These are phyloP conservation scores for Leishmania braziliensis DNA, from an alignment of 208 protist genomes.

Conservation along the genomic window DNA sequence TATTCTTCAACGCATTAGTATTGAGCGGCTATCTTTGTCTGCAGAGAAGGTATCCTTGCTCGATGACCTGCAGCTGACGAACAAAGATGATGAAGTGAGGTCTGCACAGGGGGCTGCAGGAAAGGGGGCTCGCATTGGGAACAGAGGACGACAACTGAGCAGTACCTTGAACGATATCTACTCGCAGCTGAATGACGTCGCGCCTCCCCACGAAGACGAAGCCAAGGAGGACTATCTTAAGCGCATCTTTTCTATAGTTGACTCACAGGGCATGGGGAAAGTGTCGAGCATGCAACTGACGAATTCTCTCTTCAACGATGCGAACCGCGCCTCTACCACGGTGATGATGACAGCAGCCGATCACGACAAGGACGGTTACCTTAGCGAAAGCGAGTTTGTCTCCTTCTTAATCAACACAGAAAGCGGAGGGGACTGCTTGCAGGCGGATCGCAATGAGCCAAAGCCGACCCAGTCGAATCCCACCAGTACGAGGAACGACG, in stretches of 20 bases:
- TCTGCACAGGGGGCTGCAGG: background rate
- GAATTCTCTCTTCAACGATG: conserved; percentile 7
- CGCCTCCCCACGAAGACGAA: conserved; percentile 8
- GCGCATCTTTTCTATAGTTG: conserved; percentile 22
- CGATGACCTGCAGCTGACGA: conserved; percentile 21
- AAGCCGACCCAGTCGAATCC: background rate
- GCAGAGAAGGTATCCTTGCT: conserved; percentile 17
- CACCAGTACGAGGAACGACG: conserved; percentile 8
- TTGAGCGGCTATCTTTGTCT: conserved; percentile 23
- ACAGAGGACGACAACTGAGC: conserved; percentile 33
- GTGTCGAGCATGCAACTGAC: conserved; percentile 10
- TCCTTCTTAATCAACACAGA: conserved; percentile 36
- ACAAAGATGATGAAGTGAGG: background rate
- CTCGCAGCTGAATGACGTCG: conserved; percentile 21
- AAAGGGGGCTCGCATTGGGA: conserved; percentile 22
- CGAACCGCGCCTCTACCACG: conserved; percentile 10
- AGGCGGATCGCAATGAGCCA: conserved; percentile 28
- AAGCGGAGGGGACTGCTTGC: conserved; percentile 28
- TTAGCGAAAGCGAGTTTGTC: conserved; percentile 46
- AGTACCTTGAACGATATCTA: conserved; percentile 44
- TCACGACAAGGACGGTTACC: conserved; percentile 35
- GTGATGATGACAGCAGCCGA: conserved; percentile 33
- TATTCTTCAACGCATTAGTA: conserved; percentile 41
- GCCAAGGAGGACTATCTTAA: conserved; percentile 26
- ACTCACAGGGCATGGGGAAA: conserved; percentile 4